phyloP scores from a whole-genome alignment of 257 asterid genomes.

The Thymus mandschuricus region DNA sequence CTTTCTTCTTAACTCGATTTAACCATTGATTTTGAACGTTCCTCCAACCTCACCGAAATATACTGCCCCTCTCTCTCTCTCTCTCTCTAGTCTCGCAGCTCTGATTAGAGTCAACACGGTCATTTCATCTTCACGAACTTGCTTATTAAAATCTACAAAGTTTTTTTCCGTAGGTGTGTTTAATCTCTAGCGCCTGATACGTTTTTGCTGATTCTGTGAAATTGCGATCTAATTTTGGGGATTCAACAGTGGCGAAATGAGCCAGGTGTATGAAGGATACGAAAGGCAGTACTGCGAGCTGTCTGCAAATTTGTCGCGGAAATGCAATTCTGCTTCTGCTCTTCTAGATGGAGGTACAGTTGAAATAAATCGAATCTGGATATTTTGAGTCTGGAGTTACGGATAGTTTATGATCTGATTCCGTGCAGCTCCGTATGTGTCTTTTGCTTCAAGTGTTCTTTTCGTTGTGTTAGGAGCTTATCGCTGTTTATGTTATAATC shows the following conservation, averaged over 20 bases:
- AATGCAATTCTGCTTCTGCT: slow-evolving; percentile 65
- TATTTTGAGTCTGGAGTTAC: slow-evolving; percentile 7
- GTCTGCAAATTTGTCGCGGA: slow-evolving; percentile 78
- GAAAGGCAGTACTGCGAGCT: slow-evolving; percentile 96
- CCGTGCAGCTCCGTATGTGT: not conserved
- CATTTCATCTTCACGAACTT: slow-evolving; percentile 27
- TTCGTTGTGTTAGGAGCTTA: not conserved
- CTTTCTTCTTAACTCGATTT: not conserved
- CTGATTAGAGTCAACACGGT: slow-evolving; percentile 42
- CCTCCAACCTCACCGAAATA: slow-evolving; percentile 21
- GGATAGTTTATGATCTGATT: slow-evolving; percentile 31
- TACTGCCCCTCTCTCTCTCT: slow-evolving; percentile 26
- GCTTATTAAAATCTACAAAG: not conserved
- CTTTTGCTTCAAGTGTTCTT: slow-evolving; percentile 6
- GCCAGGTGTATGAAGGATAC: slow-evolving; percentile 87
- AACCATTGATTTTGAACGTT: not conserved
- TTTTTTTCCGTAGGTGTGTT: slow-evolving; percentile 5
- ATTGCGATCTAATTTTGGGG: slow-evolving; percentile 22
- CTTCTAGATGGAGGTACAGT: slow-evolving; percentile 76
- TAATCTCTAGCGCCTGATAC: not conserved
- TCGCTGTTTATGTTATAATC: slow-evolving; percentile 16
- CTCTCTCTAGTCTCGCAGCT: slow-evolving; percentile 28
- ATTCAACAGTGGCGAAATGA: slow-evolving; percentile 54
- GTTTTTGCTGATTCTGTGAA: slow-evolving; percentile 8
- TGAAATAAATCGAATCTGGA: slow-evolving; percentile 4